Percentiles rank a stretch among this genome's conserved stretches.
Conservation (phyloP, 805 yeast genomes). For the Ogataea dorogensis region DNA sequence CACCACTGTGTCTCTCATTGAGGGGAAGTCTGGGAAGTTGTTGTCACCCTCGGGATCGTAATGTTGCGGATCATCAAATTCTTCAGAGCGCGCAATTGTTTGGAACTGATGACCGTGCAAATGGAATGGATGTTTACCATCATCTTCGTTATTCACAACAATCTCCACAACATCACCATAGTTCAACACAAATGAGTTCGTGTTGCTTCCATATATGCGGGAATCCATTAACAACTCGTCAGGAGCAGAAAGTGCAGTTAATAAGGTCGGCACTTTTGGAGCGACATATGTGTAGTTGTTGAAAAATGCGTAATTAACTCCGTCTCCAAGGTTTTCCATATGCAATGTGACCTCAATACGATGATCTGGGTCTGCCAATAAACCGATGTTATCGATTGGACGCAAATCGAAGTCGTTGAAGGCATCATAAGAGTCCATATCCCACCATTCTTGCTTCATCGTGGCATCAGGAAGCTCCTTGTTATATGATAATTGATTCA, state of each 20-base stretch:
- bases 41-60: slow-evolving; percentile 44
- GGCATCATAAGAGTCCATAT: slow-evolving; percentile 31
- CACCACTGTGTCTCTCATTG: slow-evolving; percentile 67
- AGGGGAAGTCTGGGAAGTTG: slow-evolving; percentile 56
- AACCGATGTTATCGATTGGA: slow-evolving; percentile 39
- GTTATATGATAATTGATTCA: slow-evolving; percentile 57
- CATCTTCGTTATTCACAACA: slow-evolving; percentile 75
- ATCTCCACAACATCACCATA: slow-evolving; percentile 67
- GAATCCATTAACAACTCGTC: slow-evolving; percentile 47
- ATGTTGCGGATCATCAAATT: slow-evolving; percentile 56
- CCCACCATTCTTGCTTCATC: slow-evolving; percentile 19
- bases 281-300: slow-evolving; percentile 60
- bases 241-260: slow-evolving; percentile 63
- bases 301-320: slow-evolving; percentile 75
- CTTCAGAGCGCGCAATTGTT: slow-evolving; percentile 62
- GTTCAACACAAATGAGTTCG: slow-evolving; percentile 60
- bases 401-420: slow-evolving; percentile 46
- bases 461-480: slow-evolving; percentile 26
- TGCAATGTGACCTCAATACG: slow-evolving; percentile 56
- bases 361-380: slow-evolving; percentile 61
- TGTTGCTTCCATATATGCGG: slow-evolving; percentile 70
- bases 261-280: slow-evolving; percentile 71
- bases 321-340: slow-evolving; percentile 72
- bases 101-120: slow-evolving; percentile 92
- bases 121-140: slow-evolving; percentile 96